phyloP scores from a whole-genome alignment of 2,329 filamentous ascomycete genomes.

The Aspergillus pseudoglaucus region DNA sequence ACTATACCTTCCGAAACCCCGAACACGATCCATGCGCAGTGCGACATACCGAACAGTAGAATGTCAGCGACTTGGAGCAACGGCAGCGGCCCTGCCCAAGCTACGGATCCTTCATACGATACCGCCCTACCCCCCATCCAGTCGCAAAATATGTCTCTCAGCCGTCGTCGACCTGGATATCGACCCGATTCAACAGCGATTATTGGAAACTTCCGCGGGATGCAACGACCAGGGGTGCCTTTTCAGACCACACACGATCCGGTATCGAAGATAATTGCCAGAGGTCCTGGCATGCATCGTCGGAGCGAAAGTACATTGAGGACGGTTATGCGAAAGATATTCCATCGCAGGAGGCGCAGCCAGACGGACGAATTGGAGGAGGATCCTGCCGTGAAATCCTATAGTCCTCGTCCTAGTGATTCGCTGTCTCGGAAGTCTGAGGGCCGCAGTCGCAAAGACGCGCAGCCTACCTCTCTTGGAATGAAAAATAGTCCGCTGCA shows the following conservation, averaged over 20 bases:
- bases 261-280: conserved; percentile 16
- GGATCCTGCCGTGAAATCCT: conserved; percentile 14
- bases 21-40: background rate
- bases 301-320: conserved; percentile 37
- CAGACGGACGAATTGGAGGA: conserved; percentile 26
- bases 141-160: conserved; percentile 14
- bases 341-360: conserved; percentile 34
- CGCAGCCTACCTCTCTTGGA: background rate
- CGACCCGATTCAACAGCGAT: conserved; percentile 13
- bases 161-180: conserved; percentile 8
- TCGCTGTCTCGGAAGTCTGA: conserved; percentile 8
- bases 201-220: conserved; percentile 8
- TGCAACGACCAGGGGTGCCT: conserved; percentile 6
- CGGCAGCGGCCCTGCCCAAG: conserved; percentile 8
- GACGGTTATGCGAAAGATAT: conserved; percentile 41
- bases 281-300: conserved; percentile 25
- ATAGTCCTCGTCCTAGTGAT: conserved; percentile 6
- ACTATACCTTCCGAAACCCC: too few relatives aligned
- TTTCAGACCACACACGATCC: conserved; percentile 18
- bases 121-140: conserved; percentile 27
- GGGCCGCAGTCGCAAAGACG: conserved; percentile 11
- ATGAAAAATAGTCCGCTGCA: conserved; percentile 12
- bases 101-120: conserved; percentile 9
- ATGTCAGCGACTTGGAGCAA: conserved; percentile 9
- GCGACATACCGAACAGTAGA: background rate